Base-by-base conservation (phyloP, 495 filamentous ascomycete species). In the Halenospora varia region DNA sequence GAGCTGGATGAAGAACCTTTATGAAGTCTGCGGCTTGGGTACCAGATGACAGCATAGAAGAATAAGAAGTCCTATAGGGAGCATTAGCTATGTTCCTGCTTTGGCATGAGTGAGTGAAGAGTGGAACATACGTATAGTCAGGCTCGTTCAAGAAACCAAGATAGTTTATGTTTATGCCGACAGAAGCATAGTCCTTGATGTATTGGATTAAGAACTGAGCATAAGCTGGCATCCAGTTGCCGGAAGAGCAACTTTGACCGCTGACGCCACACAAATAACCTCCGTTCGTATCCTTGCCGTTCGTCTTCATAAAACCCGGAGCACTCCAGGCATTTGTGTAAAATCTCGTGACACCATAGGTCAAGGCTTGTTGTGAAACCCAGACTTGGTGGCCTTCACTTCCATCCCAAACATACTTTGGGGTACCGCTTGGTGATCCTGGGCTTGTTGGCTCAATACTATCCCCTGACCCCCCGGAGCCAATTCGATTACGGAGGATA, bases 131-230 rank as follows among this genome's bases (percentile, higher is more conserved):
- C 69, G 57, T 66, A 4, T 68, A 75, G 52, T 82, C 76, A 0
- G 81, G 82, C 66, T 85, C 82, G 55, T 83, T 85, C 59, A 83
- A 61, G 55, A 80, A 83, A 4, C 80, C 80, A 15, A 84, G 55
- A 54, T 78, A 72, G 2, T 73, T 75, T 44, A 82, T 65, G 0
- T 66, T 65, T 22, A 83, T 75, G 1, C 79, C 80, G 23, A 61
- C 59, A 11, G 59, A 50, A 39, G 67, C 59, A 59, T 85, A 85
- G 54, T 71, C 71, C 57, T 77, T 63, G 20, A 80, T 65, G 53
- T 82, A 82, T 54, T 77, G 69, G 2, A 82, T 75, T 8, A 85
- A 59, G 60, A 77, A 80, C 59, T 81, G 66, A 6, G 80, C 80
- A 55, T 82, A 83, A 0, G 81, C 74, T 58, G 81, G 75, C 45